Conservation (phyloP, 2,329 filamentous ascomycete genomes). For the Trichophyton schoenleinii region DNA sequence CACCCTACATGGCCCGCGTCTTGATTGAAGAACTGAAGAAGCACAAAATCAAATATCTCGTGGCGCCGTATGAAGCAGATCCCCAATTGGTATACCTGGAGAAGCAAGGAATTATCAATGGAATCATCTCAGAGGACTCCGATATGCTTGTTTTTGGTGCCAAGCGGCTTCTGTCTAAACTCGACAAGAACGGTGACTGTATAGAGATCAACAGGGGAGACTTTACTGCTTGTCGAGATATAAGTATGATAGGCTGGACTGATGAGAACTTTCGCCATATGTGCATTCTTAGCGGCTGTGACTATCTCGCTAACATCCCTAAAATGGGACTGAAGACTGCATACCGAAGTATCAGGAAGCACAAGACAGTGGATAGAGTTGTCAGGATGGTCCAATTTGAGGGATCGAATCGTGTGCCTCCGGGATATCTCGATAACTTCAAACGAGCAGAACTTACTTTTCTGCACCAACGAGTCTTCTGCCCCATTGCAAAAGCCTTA, state of each 20-base stretch:
- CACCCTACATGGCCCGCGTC: conserved; percentile 84
- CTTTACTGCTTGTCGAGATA: conserved; percentile 76
- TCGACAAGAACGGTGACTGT: conserved; percentile 87
- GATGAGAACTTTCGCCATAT: conserved; percentile 85
- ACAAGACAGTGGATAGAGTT: conserved; percentile 74
- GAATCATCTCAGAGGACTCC: conserved; percentile 91
- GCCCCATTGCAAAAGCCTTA: conserved; percentile 56
- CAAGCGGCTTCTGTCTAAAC: conserved; percentile 77
- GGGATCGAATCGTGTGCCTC: conserved; percentile 67
- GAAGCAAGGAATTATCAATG: conserved; percentile 66
- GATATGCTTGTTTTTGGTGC: conserved; percentile 92
- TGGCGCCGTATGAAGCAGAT: conserved; percentile 94
- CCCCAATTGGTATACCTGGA: conserved; percentile 94
- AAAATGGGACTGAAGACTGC: conserved; percentile 88
- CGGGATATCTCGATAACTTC: conserved; percentile 70
- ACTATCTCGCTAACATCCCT: conserved; percentile 78
- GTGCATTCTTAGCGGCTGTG: conserved; percentile 93
- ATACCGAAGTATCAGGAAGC: conserved; percentile 75
- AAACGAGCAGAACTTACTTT: conserved; percentile 84
- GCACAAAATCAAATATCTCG: conserved; percentile 68
- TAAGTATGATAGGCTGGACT: conserved; percentile 83
- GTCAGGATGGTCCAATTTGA: conserved; percentile 79
- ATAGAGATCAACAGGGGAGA: conserved; percentile 81
- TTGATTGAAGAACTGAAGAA: conserved; percentile 86
- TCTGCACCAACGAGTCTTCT: conserved; percentile 88